Evolutionary conservation across 139 green algal genomes (phyloP), one percentile per base, ranked within the genome.

Genomic region (Volvox reticuliferus): DNA sequence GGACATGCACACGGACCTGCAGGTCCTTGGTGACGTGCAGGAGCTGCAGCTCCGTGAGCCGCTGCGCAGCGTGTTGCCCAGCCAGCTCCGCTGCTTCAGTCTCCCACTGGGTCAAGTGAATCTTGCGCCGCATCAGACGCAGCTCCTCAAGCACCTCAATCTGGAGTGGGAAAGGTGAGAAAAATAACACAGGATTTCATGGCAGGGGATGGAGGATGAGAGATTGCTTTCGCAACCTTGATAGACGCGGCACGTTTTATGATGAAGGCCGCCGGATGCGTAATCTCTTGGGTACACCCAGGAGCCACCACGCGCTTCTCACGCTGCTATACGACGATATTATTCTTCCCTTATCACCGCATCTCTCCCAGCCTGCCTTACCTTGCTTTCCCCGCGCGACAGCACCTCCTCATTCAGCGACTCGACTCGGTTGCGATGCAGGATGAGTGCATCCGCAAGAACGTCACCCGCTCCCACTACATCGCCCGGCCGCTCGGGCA

Each of bases 1-100:
- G 9, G 44, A 55, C 44, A 55, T 55, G 44, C 5, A 9, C 44
- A 14, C 87, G 18, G 24, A 88, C 91, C 91, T 94, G 91, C 37
- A 94, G 82, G 50, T 94, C 91, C 88, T 94, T 94, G 65, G 91
- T 94, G 28, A 92, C 88, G 88, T 94, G 91, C 88, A 94, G 78
- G 65, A 94, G 91, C 77, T 94, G 91, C 88, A 94, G 73, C 63
- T 94, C 88, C 19, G 82, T 86, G 18, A 94, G 88, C 83, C 89
- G 87, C 35, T 86, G 87, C 55, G 63, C 76, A 6, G 75, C 78
- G 63, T 92, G 91, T 0, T 24, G 37, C 28, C 68, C 82, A 13
- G 63, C 55, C 65, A 94, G 20, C 81, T 94, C 91, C 12, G 20
- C 68, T 6, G 62, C 76, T 1, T 17, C 50, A 16, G 65, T 81